phyloP scores from a whole-genome alignment of 768 basidiomycete genomes.

The Heimioporus sp. region DNA sequence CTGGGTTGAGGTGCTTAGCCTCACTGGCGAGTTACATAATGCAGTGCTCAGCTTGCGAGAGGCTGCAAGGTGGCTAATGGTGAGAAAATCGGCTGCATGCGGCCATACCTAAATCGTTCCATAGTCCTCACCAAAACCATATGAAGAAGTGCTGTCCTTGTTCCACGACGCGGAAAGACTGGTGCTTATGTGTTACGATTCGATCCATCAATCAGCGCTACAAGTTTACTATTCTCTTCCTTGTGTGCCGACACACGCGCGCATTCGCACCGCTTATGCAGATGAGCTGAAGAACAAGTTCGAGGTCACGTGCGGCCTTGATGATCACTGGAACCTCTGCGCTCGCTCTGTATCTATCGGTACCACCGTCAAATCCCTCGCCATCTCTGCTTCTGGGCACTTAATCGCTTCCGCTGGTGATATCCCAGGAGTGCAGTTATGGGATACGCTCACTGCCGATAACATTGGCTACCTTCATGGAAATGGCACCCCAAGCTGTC shows the following conservation, averaged over 20 bases:
- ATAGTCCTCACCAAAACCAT: conserved; percentile 8
- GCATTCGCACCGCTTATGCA: conserved; percentile 11
- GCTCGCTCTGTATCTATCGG: conserved; percentile 12
- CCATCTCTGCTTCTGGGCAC: conserved; percentile 15
- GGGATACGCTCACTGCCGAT: conserved; percentile 15
- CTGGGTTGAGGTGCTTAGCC: conserved; percentile 21
- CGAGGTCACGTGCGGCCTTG: conserved; percentile 5
- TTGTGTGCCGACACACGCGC: conserved; percentile 1
- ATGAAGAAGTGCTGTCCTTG: conserved; percentile 7
- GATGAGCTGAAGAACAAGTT: conserved; percentile 11
- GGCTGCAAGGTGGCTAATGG: conserved; percentile 13
- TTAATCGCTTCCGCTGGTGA: conserved; percentile 16
- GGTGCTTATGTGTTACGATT: conserved; percentile 18
- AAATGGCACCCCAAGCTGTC: conserved; percentile 7
- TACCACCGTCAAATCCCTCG: conserved; percentile 10
- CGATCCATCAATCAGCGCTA: conserved; percentile 16
- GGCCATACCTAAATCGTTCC: background rate
- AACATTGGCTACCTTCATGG: conserved; percentile 13
- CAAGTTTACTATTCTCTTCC: conserved; percentile 18
- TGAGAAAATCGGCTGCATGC: background rate
- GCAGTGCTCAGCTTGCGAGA: conserved; percentile 12
- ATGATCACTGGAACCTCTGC: conserved; percentile 13
- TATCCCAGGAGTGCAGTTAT: conserved; percentile 37
- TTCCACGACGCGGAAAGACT: conserved; percentile 17
- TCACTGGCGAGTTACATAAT: conserved; percentile 15